Conservation (phyloP, 306 rosid genomes). For the Glycine soja region DNA sequence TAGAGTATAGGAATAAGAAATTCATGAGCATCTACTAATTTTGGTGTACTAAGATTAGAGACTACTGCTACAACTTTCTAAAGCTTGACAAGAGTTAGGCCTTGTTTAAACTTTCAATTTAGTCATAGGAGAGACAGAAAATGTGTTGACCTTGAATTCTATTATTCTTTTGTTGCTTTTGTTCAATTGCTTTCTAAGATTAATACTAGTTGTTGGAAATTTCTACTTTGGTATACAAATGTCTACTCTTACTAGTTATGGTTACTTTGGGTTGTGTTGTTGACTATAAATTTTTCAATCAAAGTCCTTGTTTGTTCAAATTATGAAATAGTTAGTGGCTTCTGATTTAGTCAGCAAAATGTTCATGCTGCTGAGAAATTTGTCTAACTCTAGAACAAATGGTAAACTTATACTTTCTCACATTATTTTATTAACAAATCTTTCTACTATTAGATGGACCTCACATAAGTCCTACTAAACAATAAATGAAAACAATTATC, state of each 20-base stretch:
- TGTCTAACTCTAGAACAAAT: neutral
- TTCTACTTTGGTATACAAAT: too few relatives aligned
- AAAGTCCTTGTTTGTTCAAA: too few relatives aligned
- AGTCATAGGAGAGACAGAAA: conserved; percentile 17
- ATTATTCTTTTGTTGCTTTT: conserved; percentile 32
- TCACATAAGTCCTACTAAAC: neutral
- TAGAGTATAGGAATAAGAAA: conserved; percentile 37
- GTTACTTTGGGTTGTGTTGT: too few relatives aligned
- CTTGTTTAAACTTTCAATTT: conserved; percentile 9
- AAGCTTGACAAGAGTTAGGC: conserved; percentile 25
- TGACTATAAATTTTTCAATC: too few relatives aligned
- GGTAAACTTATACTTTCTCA: neutral
- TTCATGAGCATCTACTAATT: neutral
- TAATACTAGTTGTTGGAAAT: too few relatives aligned
- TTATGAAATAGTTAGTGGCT: too few relatives aligned
- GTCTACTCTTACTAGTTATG: too few relatives aligned
- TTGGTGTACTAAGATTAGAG: conserved; percentile 22
- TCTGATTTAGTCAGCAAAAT: neutral
- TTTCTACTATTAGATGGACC: neutral
- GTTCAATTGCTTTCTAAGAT: too few relatives aligned
- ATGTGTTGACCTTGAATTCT: neutral
- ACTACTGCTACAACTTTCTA: neutral
- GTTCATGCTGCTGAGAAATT: neutral
- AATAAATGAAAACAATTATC: neutral
- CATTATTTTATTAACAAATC: neutral